These are phyloP conservation scores for Termitomyces sp. DNA, from an alignment of 768 basidiomycete genomes.

Conservation along the genomic window DNA sequence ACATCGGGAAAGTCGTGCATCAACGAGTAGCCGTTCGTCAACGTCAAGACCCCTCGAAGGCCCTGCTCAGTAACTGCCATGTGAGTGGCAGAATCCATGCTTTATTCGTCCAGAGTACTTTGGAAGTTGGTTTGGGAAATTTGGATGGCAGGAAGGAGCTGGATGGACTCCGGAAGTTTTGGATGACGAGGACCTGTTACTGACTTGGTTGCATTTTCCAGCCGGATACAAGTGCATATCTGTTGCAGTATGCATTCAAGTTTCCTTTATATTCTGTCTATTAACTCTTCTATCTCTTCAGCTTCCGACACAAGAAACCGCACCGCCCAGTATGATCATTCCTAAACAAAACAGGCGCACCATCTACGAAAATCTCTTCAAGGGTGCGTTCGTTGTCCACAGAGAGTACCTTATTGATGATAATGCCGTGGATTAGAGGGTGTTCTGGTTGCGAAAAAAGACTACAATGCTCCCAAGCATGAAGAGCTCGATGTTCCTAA, in stretches of 20 bases:
- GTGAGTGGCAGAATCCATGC: constrained; percentile 29
- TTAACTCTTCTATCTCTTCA: constrained; percentile 4
- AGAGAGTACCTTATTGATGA: neutral
- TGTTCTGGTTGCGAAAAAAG: constrained; percentile 98
- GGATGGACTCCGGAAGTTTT: constrained; percentile 28
- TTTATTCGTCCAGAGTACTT: constrained; percentile 12
- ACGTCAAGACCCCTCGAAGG: constrained; percentile 33
- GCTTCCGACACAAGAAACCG: constrained; percentile 28
- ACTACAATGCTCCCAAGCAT: constrained; percentile 96
- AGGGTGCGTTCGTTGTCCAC: constrained; percentile 52
- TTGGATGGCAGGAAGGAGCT: constrained; percentile 25
- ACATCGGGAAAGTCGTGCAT: constrained; percentile 12
- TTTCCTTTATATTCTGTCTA: neutral
- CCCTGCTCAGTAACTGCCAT: constrained; percentile 31
- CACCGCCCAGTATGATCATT: constrained; percentile 81
- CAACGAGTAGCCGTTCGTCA: constrained; percentile 22
- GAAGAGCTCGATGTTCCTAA: constrained; percentile 78
- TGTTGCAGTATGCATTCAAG: constrained; percentile 30
- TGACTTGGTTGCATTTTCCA: constrained; percentile 18
- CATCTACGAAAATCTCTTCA: constrained; percentile 99
- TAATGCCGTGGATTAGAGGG: constrained; percentile 51
- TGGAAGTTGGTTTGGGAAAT: constrained; percentile 17
- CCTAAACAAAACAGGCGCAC: constrained; percentile 89
- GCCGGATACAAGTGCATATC: constrained; percentile 35
- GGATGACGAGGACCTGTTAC: constrained; percentile 31